Evolutionary conservation across 345 rosid species (phyloP), one percentile per base, ranked within the genome.

Genomic region (Diplotaxis tenuifolia): DNA sequence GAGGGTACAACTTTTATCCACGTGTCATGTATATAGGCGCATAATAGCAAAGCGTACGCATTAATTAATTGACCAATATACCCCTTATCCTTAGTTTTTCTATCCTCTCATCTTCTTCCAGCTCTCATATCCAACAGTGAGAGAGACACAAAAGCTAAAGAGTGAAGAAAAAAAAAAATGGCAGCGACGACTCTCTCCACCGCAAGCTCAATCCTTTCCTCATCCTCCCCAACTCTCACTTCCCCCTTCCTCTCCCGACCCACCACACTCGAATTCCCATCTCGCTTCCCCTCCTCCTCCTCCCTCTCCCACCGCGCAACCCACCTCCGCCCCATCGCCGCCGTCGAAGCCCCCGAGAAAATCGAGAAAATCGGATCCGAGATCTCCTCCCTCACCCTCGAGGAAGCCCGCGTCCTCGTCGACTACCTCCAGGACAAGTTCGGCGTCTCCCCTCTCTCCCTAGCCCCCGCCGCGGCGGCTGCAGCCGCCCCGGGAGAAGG

Each of bases 371-470:
- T 88, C 52, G 94, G 88, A 14, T 7, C 82, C 8, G 79, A 87
- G 22, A 87, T 88, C 80, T 74, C 94, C n/a, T 64, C 79, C 32
- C 82, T 91, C 6, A 88, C 94, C 50, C 89, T 88, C 50, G 89
- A 80, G 53, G 94, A 91, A 78, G 90, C 91, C 20, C 86, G 88
- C 31, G 36, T 68, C n/a, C 86, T 47, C 21, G 54, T 47, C 54
- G 54, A 47, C 54, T 47, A 47, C 54, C 54, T 47, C 21, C 54
- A 47, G 82, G 95, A 91, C 22, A 86, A 84, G 79, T 89, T 91
- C 45, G 93, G 95, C 1, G 90, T 91, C 56, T 86, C 95, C 9
- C 88, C 91, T 3, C 85, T 90, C 4, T 84, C 87, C 3, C 80
- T 84, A 16, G 91, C 92, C 47, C 86, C 91, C 0, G 82, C 86